Conservation (phyloP, 257 asterid genomes). For the Verbena officinalis region DNA sequence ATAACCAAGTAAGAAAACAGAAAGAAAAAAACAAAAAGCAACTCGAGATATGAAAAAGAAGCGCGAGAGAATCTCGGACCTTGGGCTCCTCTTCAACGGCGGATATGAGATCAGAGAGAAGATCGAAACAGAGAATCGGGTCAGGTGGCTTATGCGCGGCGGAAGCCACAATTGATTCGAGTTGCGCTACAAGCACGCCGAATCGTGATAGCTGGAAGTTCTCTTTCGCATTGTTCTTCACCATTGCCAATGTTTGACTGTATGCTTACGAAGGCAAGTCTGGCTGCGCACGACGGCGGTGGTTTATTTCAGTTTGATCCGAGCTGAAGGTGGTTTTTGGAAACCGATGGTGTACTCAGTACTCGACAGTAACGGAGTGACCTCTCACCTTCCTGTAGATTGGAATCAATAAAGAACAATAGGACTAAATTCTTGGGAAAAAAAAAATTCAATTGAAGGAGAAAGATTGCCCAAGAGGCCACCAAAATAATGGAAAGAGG, state of each 20-base stretch:
- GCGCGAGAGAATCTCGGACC: constrained; percentile 43
- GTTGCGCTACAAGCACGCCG: constrained; percentile 95
- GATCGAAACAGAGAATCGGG: constrained; percentile 92
- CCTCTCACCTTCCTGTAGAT: neutral
- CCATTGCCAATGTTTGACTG: constrained; percentile 44
- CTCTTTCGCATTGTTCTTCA: constrained; percentile 53
- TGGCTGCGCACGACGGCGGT: constrained; percentile 20
- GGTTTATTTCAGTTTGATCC: constrained; percentile 30
- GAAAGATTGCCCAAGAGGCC: too few relatives aligned
- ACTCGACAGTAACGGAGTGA: neutral
- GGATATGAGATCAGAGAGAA: constrained; percentile 89
- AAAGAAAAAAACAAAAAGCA: constrained; percentile 12
- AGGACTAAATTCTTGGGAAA: too few relatives aligned
- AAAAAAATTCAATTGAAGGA: too few relatives aligned
- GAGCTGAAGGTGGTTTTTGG: constrained; percentile 27
- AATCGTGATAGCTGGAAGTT: constrained; percentile 73
- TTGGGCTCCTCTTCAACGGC: constrained; percentile 84
- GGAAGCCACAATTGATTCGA: constrained; percentile 91
- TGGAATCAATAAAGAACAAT: too few relatives aligned
- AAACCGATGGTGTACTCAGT: neutral
- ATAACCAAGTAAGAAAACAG: constrained; percentile 2
- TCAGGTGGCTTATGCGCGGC: constrained; percentile 95
- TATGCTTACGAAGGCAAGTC: constrained; percentile 9
- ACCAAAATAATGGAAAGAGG: too few relatives aligned
- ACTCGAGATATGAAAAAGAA: neutral